A percentile compares a stretch with the other conserved stretches of the same genome.
Conservation (phyloP, 805 yeast genomes). For the Diddensiella santjacobensis region DNA sequence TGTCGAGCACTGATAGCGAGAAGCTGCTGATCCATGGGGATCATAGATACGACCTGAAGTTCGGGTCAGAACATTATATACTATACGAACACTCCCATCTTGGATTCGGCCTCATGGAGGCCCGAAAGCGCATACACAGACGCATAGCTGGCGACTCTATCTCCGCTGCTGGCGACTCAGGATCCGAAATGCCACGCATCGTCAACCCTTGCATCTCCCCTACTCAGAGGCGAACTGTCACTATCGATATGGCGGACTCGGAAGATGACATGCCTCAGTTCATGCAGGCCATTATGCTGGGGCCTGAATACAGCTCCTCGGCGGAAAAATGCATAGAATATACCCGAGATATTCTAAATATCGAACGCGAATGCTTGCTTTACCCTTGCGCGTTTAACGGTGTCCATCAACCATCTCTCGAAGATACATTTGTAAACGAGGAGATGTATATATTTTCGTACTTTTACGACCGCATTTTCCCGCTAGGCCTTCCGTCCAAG, state of each 20-base stretch:
- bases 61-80: constrained; percentile 73
- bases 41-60: constrained; percentile 70
- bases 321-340: constrained; percentile 6
- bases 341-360: constrained; percentile 52
- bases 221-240: constrained; percentile 49
- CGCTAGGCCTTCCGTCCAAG: constrained; percentile 85
- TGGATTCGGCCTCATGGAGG: constrained; percentile 94
- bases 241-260: constrained; percentile 58
- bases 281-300: constrained; percentile 58
- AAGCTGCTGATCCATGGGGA: constrained; percentile 77
- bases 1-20: constrained; percentile 37
- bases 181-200: constrained; percentile 32
- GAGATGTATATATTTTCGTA: constrained; percentile 89
- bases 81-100: constrained; percentile 91
- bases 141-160: constrained; percentile 37
- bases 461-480: constrained; percentile 89
- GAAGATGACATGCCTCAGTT: constrained; percentile 38
- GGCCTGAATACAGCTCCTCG: constrained; percentile 48
- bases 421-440: constrained; percentile 64
- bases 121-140: constrained; percentile 75
- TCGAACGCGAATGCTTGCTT: constrained; percentile 66
- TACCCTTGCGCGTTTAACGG: constrained; percentile 95
- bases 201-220: constrained; percentile 88
- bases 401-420: constrained; percentile 89
- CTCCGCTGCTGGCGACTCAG: constrained; percentile 30